phyloP scores from a whole-genome alignment of 2,329 filamentous ascomycete genomes.

The Fusarium sp. region DNA sequence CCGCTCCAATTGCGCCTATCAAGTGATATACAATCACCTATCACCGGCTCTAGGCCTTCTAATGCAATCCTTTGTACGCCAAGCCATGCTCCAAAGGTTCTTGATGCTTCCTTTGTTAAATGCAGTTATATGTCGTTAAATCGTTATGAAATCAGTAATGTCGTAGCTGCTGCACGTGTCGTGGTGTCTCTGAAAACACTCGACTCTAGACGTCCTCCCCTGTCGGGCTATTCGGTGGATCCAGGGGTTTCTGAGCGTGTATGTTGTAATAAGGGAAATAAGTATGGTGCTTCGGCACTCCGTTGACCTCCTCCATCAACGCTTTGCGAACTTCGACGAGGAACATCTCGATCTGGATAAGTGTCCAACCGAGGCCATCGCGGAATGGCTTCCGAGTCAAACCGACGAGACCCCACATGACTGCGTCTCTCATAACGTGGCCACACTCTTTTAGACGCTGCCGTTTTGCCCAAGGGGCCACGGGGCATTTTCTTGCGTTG shows the following conservation, averaged over 20 bases:
- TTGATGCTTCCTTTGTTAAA: constrained; percentile 2
- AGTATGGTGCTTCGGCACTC: constrained; percentile 50
- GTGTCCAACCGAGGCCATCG: constrained; percentile 54
- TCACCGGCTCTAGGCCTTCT: background rate
- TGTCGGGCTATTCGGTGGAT: background rate
- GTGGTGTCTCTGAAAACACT: background rate
- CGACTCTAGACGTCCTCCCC: background rate
- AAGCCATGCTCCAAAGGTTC: constrained; percentile 6
- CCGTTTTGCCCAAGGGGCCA: constrained; percentile 61
- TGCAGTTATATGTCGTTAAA: constrained; percentile 18
- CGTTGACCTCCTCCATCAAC: constrained; percentile 49
- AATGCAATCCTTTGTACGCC: constrained; percentile 23
- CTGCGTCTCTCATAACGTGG: constrained; percentile 56
- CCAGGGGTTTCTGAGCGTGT: constrained; percentile 52
- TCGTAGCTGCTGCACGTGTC: background rate
- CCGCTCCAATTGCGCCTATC: constrained; percentile 11
- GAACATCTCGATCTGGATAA: constrained; percentile 57
- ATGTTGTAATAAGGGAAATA: constrained; percentile 56
- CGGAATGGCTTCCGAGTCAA: constrained; percentile 53
- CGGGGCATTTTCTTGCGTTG: constrained; percentile 59
- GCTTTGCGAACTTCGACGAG: constrained; percentile 55
- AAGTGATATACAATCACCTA: background rate
- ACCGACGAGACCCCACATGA: constrained; percentile 55
- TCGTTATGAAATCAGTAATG: constrained; percentile 23
- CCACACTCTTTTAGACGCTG: constrained; percentile 58